A percentile compares a stretch with the other conserved stretches of the same genome.
phyloP scores from a whole-genome alignment of 768 basidiomycete species.

The Lentinula sp. region DNA sequence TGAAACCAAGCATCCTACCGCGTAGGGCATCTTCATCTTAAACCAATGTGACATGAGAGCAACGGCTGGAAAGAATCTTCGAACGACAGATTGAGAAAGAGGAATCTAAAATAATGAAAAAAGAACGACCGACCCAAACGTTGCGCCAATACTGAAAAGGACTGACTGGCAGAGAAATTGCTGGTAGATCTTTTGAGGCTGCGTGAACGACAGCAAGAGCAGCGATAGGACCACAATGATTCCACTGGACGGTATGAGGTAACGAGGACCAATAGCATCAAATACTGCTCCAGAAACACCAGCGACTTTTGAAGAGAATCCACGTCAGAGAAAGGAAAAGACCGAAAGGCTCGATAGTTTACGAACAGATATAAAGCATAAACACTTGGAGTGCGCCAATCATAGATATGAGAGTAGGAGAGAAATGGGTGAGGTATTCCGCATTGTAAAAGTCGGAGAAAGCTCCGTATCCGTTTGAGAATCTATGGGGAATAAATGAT shows the following conservation, averaged over 20 bases:
- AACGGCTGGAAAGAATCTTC: constrained; percentile 27
- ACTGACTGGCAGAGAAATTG: constrained; percentile 21
- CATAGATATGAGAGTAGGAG: constrained; percentile 20
- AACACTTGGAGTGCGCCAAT: constrained; percentile 23
- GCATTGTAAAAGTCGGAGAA: constrained; percentile 27
- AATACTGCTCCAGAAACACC: constrained; percentile 17
- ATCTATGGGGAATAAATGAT: constrained; percentile 3
- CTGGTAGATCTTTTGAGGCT: constrained; percentile 21
- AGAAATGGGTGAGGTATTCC: constrained; percentile 19
- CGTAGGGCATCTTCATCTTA: constrained; percentile 22
- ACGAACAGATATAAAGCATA: constrained; percentile 16
- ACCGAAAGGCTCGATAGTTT: not conserved
- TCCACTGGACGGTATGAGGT: constrained; percentile 18
- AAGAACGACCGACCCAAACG: constrained; percentile 11
- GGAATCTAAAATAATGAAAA: too few species aligned
- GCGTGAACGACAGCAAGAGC: constrained; percentile 20
- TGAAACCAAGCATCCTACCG: constrained; percentile 25
- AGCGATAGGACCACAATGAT: constrained; percentile 15
- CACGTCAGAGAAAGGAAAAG: not conserved
- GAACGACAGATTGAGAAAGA: not conserved
- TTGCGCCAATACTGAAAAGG: constrained; percentile 14
- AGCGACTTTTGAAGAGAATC: constrained; percentile 9
- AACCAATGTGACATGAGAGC: constrained; percentile 30
- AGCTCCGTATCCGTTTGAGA: constrained; percentile 27
- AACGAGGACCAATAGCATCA: constrained; percentile 14